Base-by-base conservation (phyloP, 768 basidiomycete species). In the Mycena olivaceomarginata region DNA sequence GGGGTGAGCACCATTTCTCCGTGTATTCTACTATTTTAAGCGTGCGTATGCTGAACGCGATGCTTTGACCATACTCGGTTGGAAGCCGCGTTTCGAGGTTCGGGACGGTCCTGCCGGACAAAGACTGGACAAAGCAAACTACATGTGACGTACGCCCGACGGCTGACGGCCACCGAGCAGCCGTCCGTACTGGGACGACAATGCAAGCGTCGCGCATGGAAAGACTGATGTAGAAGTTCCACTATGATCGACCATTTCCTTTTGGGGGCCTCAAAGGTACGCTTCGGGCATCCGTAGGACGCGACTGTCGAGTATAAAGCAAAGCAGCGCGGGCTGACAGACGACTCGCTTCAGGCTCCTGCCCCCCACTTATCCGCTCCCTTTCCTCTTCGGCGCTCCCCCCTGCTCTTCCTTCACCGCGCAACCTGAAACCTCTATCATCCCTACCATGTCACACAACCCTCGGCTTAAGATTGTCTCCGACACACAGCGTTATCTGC, bases 401-500 rank as follows among this genome's bases (percentile, higher is more conserved):
- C 41, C 62, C 20, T 22, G 18, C 62, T 10, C 41, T 8, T 63
- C 20, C n/a, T 13, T 9, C n/a, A 20, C n/a, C 1, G 16, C 11
- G 62, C n/a, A 25, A 60, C 31, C 31, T 31, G 46, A 63, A 63
- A 20, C 40, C 22, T 41, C 40, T 5, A 20, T 12, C 22, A 9
- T 10, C 10, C 40, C 15, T 41, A n/a, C 31, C 5, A 62, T 60
- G 43, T 45, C 43, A 37, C 43, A 63, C 7, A 12, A 53, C 1
- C 2, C 13, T 46, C 10, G 15, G 11, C 6, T 40, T 71, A 6
- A 48, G 53, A 37, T 18, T 75, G 31, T 64, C 67, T 37, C 12
- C 16, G 15, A 41, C 31, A 31, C 4, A 67, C 20, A 20, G 65
- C 8, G 70, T 57, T 62, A 67, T 37, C 15, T 72, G 22, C 75